Base-by-base conservation (phyloP, 345 rosid species). In the Salix koriyanagi region DNA sequence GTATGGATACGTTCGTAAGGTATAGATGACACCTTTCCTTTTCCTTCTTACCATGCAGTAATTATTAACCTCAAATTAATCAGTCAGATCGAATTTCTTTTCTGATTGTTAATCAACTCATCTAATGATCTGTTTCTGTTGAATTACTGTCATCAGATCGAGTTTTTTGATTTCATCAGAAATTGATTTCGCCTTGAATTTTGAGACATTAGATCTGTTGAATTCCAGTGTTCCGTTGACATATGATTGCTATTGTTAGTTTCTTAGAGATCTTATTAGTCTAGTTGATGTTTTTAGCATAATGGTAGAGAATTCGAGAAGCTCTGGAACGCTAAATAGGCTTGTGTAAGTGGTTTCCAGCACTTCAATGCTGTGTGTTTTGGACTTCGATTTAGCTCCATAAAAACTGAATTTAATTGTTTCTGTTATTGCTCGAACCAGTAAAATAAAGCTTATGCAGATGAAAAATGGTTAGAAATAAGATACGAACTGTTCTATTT, bases 1-100 rank as follows among this genome's bases (percentile, higher is more conserved):
- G 91, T 94, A 92, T 81, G 99, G 99, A 67, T 94, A 94, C 79
- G 94, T 94, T 77, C 99, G 97, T 71, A 94, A 96, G 99, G 98
- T 92, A 34, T 34, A 28, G 15, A 66, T 77, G 52, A 3, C 21
- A 4, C 60, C 65, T 3, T 72, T 19, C 8, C 68, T 14, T 76
- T 7, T 28, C n/a, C 39, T 15, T 42, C 30, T 28, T 28, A 7
- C 13, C 46, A 42, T 42, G 10, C 46, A 42, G 11, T 19, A 28
- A 7, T 10, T n/a, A 25, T n/a, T 30, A 74, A 44, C 15, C 58
- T 58, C 26, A 7, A 18, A 64, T 42, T 48, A 71, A 74, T 44
- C 48, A 42, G 28, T 46, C 71, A 56, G 72, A 21, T 50, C 56
- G 10, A 6, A 7, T 64, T 64, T 28, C 0, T 65, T 21, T 56